phyloP scores from a whole-genome alignment of 2,329 filamentous ascomycete species.

The Microsporum ferrugineum region DNA sequence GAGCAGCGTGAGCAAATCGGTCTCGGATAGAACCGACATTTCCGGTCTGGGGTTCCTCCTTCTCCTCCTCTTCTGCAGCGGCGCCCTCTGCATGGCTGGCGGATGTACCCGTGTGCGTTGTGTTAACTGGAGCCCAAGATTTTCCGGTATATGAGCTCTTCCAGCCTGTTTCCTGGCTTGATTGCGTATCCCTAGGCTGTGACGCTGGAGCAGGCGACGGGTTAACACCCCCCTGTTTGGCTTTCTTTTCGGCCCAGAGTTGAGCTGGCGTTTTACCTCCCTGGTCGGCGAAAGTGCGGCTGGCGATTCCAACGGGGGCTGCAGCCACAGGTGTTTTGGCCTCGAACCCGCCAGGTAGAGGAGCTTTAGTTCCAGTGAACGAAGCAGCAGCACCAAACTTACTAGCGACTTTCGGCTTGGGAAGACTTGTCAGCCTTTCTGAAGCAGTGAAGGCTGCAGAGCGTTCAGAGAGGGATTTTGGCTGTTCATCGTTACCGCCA shows the following conservation, averaged over 20 bases:
- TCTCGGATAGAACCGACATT: conserved; percentile 67
- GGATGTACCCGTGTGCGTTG: conserved; percentile 57
- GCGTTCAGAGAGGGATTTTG: conserved; percentile 61
- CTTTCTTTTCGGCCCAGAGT: conserved; percentile 96
- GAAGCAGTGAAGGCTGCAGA: conserved; percentile 60
- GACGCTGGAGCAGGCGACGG: conserved; percentile 41
- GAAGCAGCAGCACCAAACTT: conserved; percentile 62
- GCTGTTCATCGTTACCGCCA: conserved; percentile 38
- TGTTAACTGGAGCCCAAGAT: conserved; percentile 76
- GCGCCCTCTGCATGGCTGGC: conserved; percentile 26
- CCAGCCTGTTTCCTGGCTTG: conserved; percentile 55
- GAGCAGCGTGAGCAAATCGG: conserved; percentile 58
- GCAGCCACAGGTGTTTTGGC: conserved; percentile 49
- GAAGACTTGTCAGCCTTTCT: conserved; percentile 72
- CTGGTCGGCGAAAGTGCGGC: conserved; percentile 85
- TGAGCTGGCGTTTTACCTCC: conserved; percentile 95
- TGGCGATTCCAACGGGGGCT: conserved; percentile 61
- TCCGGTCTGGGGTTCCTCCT: conserved; percentile 45
- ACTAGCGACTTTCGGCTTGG: conserved; percentile 90
- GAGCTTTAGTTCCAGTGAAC: conserved; percentile 83
- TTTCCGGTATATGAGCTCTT: conserved; percentile 87
- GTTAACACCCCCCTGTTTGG: conserved; percentile 56
- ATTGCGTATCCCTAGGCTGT: conserved; percentile 52
- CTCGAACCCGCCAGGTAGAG: conserved; percentile 58
- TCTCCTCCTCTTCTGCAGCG: conserved; percentile 6